Base-by-base conservation (phyloP, 2,329 filamentous ascomycete genomes). In the Fusarium nisikadoi region DNA sequence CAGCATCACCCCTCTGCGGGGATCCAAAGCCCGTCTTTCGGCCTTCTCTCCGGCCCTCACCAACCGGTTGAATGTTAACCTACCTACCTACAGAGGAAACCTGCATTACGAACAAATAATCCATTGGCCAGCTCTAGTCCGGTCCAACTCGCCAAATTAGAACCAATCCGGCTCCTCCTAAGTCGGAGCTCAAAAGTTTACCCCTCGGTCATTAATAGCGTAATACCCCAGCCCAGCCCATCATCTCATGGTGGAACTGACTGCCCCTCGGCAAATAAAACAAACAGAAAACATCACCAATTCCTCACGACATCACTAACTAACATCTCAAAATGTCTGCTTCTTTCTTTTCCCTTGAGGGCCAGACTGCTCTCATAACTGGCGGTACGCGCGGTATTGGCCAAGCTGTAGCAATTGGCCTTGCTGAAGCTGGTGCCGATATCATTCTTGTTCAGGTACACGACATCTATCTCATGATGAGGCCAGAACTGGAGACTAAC, bases 341-440 rank as follows among this genome's bases (percentile, higher is more conserved):
- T 39, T 76, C 80, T 4, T 76, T 86, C 56, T 90, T 90, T 79
- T 88, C 87, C 5, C 84, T 90, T 39, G 78, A 86, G 64, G 86
- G 85, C 75, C 86, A 89, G 70, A 89, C 87, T 1, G 88, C 87
- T 63, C 82, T 90, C 65, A 76, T 90, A 68, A 90, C 88, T 2
- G 88, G 88, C 62, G 86, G 84, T 62, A 89, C 88, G 4, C 83
- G 88, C 16, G 88, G 88, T 72, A 90, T 90, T 63, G 88, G 88
- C 43, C 85, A 88, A 66, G 83, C 87, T 20, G 86, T 89, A 19
- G 88, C 88, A 39, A 79, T 90, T 65, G 88, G 83, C 23, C 84
- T 90, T 27, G 88, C 88, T 61, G 88, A 89, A 77, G 88, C 87
- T 59, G 88, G 88, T 35, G 87, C 87, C 57, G 86, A 90, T 75